Evolutionary conservation across 1,139 yeast species (phyloP).

Genomic region (Tardiomyces digboiensis): DNA sequence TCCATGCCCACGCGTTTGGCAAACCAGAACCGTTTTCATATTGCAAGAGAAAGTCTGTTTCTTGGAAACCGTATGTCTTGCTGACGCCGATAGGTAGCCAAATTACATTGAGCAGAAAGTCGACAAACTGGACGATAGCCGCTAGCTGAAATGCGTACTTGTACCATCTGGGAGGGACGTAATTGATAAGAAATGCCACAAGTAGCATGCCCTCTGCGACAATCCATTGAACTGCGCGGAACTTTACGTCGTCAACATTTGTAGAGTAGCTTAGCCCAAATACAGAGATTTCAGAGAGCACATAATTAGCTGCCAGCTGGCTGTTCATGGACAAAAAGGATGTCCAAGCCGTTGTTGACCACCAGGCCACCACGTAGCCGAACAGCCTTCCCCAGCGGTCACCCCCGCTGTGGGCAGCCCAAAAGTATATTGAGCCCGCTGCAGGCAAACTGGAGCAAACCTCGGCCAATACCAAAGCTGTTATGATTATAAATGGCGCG

Average conservation of each 20-base stretch:
- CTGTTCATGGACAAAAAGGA: constrained; percentile 17
- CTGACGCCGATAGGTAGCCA: constrained; percentile 22
- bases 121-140: constrained; percentile 13
- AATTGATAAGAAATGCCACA: constrained; percentile 14
- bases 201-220: constrained; percentile 15
- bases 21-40: constrained; percentile 57
- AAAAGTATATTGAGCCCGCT: constrained; percentile 23
- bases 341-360: constrained; percentile 22
- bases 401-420: constrained; percentile 22
- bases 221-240: constrained; percentile 21
- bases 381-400: constrained; percentile 16
- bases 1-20: constrained; percentile 18
- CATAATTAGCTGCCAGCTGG: constrained; percentile 16
- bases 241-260: constrained; percentile 13
- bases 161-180: constrained; percentile 15
- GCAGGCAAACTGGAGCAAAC: constrained; percentile 22
- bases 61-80: constrained; percentile 28
- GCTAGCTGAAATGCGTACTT: constrained; percentile 16
- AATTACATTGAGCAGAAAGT: constrained; percentile 17
- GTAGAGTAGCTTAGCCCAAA: constrained; percentile 13
- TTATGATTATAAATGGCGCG: constrained; percentile 14
- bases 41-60: constrained; percentile 46
- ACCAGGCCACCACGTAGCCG: constrained; percentile 21
- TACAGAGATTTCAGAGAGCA: constrained; percentile 17
- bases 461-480: constrained; percentile 20